Conservation (phyloP, 345 rosid species). For the Salix suchowensis region DNA sequence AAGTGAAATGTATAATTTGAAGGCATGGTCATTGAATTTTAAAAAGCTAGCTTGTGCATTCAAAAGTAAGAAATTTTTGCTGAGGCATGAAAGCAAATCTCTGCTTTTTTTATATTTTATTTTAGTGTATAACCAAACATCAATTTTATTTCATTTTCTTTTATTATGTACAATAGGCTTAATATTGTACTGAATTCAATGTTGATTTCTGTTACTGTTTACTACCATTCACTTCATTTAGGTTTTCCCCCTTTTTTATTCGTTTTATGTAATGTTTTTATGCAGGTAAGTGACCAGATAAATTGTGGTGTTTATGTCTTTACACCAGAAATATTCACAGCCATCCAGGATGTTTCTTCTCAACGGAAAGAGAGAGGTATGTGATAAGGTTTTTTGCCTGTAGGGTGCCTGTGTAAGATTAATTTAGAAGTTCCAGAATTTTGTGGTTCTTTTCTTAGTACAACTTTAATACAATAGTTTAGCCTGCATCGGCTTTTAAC, state of each 20-base stretch:
- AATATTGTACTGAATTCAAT: background rate
- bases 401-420: background rate
- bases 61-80: background rate
- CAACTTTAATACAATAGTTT: too few relatives aligned
- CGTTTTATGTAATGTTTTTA: background rate
- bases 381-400: background rate
- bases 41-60: background rate
- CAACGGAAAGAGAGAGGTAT: conserved; percentile 30
- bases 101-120: background rate
- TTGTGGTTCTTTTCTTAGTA: background rate
- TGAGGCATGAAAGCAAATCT: background rate
- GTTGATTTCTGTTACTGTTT: background rate
- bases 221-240: background rate
- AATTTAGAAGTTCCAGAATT: background rate
- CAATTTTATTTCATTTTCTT: background rate
- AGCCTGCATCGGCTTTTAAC: background rate
- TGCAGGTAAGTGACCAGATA: conserved; percentile 30
- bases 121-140: background rate
- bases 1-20: background rate
- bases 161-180: background rate
- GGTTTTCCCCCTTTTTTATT: background rate
- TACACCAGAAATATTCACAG: conserved; percentile 25
- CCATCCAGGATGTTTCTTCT: conserved; percentile 28
- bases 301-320: conserved; percentile 33
- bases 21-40: background rate